Evolutionary conservation across 2,329 filamentous ascomycete genomes (phyloP).

Genomic region (Microsporum audouinii): DNA sequence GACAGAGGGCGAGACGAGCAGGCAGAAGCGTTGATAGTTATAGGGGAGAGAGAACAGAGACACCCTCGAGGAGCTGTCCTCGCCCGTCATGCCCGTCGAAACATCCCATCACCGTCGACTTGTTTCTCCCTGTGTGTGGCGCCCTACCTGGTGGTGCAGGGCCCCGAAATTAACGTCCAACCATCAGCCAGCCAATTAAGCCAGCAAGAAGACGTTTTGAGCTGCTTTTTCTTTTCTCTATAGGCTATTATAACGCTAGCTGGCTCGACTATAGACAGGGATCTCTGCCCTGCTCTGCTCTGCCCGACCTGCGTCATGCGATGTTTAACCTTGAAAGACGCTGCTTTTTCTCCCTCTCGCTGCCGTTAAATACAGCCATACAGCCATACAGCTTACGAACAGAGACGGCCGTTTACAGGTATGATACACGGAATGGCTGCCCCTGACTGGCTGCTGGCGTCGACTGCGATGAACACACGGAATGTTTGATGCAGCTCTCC

Average conservation of each 20-base stretch:
- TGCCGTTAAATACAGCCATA: too few relatives aligned
- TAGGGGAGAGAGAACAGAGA: background rate
- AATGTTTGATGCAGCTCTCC: too few relatives aligned
- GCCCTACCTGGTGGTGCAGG: background rate
- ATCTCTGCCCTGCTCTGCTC: background rate
- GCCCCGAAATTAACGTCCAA: slow-evolving; percentile 1
- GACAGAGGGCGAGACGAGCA: background rate
- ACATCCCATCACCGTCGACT: background rate
- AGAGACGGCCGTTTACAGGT: too few relatives aligned
- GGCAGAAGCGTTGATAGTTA: background rate
- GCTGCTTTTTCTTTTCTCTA: background rate
- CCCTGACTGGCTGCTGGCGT: too few relatives aligned
- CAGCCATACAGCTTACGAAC: too few relatives aligned
- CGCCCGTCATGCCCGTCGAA: background rate
- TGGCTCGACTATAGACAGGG: background rate
- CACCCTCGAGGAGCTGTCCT: background rate
- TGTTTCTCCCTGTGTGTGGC: background rate
- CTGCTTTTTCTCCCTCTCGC: too few relatives aligned
- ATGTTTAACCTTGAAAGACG: background rate
- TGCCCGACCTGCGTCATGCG: slow-evolving; percentile 3
- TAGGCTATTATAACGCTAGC: background rate
- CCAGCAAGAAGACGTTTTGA: too few relatives aligned
- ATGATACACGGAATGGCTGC: too few relatives aligned
- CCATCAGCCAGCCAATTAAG: background rate
- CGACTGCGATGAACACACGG: too few relatives aligned